A percentile compares a stretch with the other conserved stretches of the same genome.
Conservation (phyloP, 768 basidiomycete genomes). For the Amyloporia xantha region DNA sequence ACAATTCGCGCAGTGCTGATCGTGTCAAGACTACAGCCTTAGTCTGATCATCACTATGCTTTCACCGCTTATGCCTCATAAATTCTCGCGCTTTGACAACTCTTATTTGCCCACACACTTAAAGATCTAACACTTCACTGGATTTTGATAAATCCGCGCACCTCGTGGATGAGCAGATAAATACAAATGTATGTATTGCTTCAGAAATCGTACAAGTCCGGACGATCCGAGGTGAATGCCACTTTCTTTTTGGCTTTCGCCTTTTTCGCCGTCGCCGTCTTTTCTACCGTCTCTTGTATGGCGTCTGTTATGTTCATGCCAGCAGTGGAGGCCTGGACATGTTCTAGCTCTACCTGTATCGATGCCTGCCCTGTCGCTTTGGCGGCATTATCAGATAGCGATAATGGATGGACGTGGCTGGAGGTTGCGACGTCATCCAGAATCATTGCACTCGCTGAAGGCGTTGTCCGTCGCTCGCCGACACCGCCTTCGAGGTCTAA, state of each 20-base stretch:
- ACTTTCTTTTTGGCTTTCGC: constrained; percentile 59
- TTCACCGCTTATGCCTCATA: no score
- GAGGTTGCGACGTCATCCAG: constrained; percentile 12
- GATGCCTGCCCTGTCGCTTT: constrained; percentile 25
- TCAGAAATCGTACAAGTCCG: constrained; percentile 71
- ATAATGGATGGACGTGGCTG: neutral
- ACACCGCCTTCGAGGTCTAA: constrained; percentile 84
- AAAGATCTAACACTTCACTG: no score
- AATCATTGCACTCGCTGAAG: constrained; percentile 26
- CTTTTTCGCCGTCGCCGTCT: constrained; percentile 33
- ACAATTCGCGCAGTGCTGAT: no score
- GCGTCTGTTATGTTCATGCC: neutral
- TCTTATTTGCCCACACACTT: no score
- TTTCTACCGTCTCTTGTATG: neutral
- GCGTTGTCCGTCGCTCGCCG: constrained; percentile 62
- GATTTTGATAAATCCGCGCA: no score
- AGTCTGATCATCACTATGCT: no score
- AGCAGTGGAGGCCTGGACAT: constrained; percentile 6
- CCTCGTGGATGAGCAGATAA: no score
- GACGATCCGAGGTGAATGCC: constrained; percentile 58
- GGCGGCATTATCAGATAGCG: neutral
- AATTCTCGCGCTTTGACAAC: no score
- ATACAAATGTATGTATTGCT: no score
- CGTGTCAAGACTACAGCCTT: no score
- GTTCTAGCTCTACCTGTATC: constrained; percentile 41